Base-by-base conservation (phyloP, 257 asterid genomes). In the Marsdenia floribunda region DNA sequence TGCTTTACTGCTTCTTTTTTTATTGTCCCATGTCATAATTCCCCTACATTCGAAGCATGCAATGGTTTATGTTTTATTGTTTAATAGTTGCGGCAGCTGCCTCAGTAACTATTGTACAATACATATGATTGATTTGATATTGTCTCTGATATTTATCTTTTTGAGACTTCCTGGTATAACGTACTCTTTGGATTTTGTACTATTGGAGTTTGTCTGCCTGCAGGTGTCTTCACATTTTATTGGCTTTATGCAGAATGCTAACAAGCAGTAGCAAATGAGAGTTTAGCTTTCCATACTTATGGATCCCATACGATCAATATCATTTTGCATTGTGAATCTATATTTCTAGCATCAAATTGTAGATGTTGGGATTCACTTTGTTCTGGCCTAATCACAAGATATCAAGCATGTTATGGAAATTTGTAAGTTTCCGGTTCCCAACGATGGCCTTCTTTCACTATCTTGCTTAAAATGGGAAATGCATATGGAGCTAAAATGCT, bases 71-170 rank as follows among this genome's bases (percentile, higher is more conserved):
- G 66, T 38, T 71, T 65, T 53, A 14, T 54, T 49, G 58, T 70
- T 53, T 58, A 70, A 73, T 79, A 58, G 76, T 59, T 44, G 75
- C 70, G 68, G 74, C 71, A 68, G 80, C 77, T 78, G 68, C 42
- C 75, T 26, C 16, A 46, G 2, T 42, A 44, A 33, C 49, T 83
- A 72, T 70, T 77, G 74, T 69, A 65, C 78, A 77, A 42, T 77
- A 78, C 75, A 74, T 82, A 63, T 80, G 68, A 75, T 60, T 64
- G 74, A 57, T 29, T 47, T 57, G 55, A 55, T 49, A 54, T 11
- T 44, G 42, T 19, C 47, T 64, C 14, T 44, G 71, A 33, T 22
- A 53, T 47, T 64, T 53, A 29, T 19, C 72, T 26, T 49, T 54
- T 42, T 26, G 54, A 67, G 66, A 38, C 22, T 52, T 13, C 68